These are phyloP conservation scores for Penicillium janthinellum DNA, from an alignment of 2,329 filamentous ascomycete genomes.

Conservation along the genomic window DNA sequence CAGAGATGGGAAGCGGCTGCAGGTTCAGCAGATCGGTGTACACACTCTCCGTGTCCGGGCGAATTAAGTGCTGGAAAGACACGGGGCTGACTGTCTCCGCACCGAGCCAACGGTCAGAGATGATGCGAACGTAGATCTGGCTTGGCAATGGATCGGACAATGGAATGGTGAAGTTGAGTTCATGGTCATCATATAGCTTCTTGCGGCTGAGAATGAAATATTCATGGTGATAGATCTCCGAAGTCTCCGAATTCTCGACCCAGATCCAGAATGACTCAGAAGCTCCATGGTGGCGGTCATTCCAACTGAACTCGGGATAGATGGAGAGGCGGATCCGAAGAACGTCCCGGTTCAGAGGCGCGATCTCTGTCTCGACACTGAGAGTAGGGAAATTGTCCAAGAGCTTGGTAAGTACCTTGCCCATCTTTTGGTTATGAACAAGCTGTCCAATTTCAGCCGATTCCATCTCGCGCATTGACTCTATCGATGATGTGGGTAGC, in stretches of 20 bases:
- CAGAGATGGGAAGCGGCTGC: constrained; percentile 83
- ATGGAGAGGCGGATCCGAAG: constrained; percentile 85
- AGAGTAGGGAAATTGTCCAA: constrained; percentile 91
- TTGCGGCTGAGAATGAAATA: constrained; percentile 89
- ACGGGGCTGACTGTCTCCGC: constrained; percentile 94
- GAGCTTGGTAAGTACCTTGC: constrained; percentile 75
- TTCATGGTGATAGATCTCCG: constrained; percentile 96
- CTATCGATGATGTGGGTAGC: constrained; percentile 70
- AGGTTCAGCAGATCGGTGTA: constrained; percentile 93
- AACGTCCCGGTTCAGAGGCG: constrained; percentile 91
- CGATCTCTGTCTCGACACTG: constrained; percentile 88
- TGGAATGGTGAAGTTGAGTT: constrained; percentile 96
- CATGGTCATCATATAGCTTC: constrained; percentile 94
- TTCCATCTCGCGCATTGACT: constrained; percentile 90
- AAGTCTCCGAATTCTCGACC: constrained; percentile 98
- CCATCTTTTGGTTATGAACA: constrained; percentile 88
- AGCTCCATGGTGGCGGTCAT: constrained; percentile 87
- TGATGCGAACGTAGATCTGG: constrained; percentile 92
- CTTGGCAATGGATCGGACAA: constrained; percentile 88
- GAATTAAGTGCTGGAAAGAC: constrained; percentile 96
- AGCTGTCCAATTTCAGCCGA: constrained; percentile 83
- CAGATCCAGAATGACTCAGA: constrained; percentile 98
- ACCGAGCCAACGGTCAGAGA: constrained; percentile 95
- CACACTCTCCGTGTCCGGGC: constrained; percentile 94
- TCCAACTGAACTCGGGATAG: constrained; percentile 90